Evolutionary conservation across 768 basidiomycete species (phyloP), one percentile per base, ranked within the genome.

Genomic region (Lactarius hatsudake): DNA sequence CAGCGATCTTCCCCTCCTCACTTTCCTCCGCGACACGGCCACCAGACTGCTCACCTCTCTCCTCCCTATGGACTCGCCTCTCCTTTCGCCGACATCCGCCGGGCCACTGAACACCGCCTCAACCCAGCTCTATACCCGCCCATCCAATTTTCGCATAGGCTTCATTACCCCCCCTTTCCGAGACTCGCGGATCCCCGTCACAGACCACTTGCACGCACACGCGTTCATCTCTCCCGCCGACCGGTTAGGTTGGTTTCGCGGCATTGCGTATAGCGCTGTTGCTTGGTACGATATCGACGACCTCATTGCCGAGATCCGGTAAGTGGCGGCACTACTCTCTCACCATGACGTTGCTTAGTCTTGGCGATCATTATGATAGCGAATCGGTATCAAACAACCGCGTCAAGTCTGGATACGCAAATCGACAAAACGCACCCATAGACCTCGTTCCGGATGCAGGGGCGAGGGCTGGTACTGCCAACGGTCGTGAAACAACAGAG

Each of bases 371-470:
- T 26, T 26, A n/a, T 53, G 26, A 57, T 45, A 93, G 92, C 58
- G 91, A 94, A 77, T 84, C 86, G 23, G 86, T 87, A 3, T 87
- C 90, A 17, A 94, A 93, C 74, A 93, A 94, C 76, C 87, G 91
- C 51, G 79, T 94, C 74, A 92, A 91, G 74, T 91, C 91, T 8
- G 90, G 90, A 26, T 84, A 90, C 70, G 77, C 67, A 48, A 83
- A 84, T 65, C 84, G 89, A 30, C 70, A 70, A 4, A 72, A 73
- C 59, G 86, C 88, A 10, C 90, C 91, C 48, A 93, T 93, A 67
- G 89, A 91, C 76, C 76, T 76, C 72, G 87, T 94, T 8, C 90
- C 90, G 1, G 77, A 81, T 20, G 92, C 91, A 1, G 91, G 91
- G 3, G 81, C 89, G 34, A 82, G 88, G 43, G 75, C 80, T 23